Evolutionary conservation across 169 alveolate genomes (phyloP), one percentile per base, ranked within the genome.

Genomic region (Cardiosporidium cionae): DNA sequence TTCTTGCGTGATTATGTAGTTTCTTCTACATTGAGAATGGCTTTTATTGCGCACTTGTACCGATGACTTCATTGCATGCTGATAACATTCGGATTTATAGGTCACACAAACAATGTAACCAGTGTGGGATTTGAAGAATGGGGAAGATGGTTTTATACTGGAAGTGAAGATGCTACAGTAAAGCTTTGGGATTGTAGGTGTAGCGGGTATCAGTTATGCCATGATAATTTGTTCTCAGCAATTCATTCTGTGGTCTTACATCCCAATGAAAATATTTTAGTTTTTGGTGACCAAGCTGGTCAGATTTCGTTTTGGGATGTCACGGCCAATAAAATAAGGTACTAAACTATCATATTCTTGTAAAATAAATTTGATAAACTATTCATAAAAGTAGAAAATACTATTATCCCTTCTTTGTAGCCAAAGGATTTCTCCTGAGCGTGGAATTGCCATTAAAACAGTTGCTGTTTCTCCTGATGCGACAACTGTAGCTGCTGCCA

Each of bases 221-320:
- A 75, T 54, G 79, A 83, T 22, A 78, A 76, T 31, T 81, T 81
- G 34, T 83, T 80, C 2, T 66, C 79, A 0, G 22, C 72, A 3
- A 75, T 87, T 7, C 86, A 89, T 66, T 25, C 80, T 27, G 90
- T 83, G 7, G 87, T 72, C 1, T 77, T 89, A 29, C 90, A 87
- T 63, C 91, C 93, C 7, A 80, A 87, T 70, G 82, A 89, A 73
- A 81, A 76, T 27, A 89, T 86, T 62, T 54, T 89, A 5, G 78
- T 87, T 33, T 73, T 86, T 34, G 92, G 92, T 32, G 91, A 85
- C 76, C 68, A 89, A 52, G 66, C 62, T 34, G 93, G 91, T 6
- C 27, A 65, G n/a, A 68, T 85, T 2, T 32, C 52, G 9, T 33
- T 85, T 0, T 87, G 92, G 91, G 89, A 85, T 44, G 31, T 87